A percentile compares a stretch with the other conserved stretches of the same genome.
These are phyloP conservation scores for Jaltomata sinuosa DNA, from an alignment of 257 asterid genomes.

Conservation along the genomic window DNA sequence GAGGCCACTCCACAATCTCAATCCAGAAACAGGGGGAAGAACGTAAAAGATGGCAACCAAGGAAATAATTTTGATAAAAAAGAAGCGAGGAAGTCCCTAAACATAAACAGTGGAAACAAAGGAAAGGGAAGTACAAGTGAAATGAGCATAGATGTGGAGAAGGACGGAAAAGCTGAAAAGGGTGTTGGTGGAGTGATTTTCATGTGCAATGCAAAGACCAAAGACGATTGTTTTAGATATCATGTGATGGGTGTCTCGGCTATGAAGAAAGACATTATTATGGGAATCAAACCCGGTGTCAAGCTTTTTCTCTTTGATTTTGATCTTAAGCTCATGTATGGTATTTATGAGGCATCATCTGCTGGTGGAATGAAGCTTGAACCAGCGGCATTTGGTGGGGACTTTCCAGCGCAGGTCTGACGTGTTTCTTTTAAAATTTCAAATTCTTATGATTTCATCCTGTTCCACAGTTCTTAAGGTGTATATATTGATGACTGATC, in stretches of 20 bases:
- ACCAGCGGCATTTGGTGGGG: constrained; percentile 80
- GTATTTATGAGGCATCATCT: constrained; percentile 77
- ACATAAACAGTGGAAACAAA: constrained; percentile 7
- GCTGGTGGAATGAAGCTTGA: constrained; percentile 87
- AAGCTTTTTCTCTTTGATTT: constrained; percentile 80
- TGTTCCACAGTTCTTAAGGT: constrained; percentile 2
- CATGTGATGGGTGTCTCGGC: constrained; percentile 71
- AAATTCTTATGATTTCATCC: neutral
- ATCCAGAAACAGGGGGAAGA: constrained; percentile 19
- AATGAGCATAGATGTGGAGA: constrained; percentile 15
- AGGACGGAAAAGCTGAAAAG: constrained; percentile 22
- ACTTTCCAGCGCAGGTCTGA: constrained; percentile 91
- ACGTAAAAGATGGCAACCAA: constrained; percentile 15
- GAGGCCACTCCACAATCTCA: constrained; percentile 15
- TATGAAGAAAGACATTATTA: constrained; percentile 51
- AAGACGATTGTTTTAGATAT: constrained; percentile 83
- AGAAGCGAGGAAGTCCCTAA: constrained; percentile 2
- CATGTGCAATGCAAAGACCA: constrained; percentile 87
- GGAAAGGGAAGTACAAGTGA: constrained; percentile 15
- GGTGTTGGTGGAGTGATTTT: constrained; percentile 73
- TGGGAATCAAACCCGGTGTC: constrained; percentile 69
- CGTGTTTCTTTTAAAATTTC: neutral
- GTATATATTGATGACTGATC: neutral
- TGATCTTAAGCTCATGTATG: constrained; percentile 85
- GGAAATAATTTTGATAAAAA: constrained; percentile 8